These are phyloP conservation scores for Lyophyllum shimeji DNA, from an alignment of 768 basidiomycete species.

Conservation along the genomic window DNA sequence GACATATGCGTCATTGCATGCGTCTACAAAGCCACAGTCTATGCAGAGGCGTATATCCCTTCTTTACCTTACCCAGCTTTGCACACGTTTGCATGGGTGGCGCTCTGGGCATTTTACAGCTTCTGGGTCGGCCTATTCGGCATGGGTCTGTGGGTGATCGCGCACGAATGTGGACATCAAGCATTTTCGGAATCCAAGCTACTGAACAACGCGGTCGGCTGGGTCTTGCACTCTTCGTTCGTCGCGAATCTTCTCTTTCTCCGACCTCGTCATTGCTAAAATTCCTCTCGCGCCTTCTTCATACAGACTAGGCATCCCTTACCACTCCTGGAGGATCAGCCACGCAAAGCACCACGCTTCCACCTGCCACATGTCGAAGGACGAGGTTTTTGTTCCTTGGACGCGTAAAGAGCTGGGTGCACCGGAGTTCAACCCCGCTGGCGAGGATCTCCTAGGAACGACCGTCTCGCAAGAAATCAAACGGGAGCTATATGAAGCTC, in stretches of 20 bases:
- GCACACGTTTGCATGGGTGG: slow-evolving; percentile 50
- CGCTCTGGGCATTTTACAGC: slow-evolving; percentile 66
- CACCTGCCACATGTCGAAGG: slow-evolving; percentile 52
- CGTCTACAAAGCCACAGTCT: slow-evolving; percentile 56
- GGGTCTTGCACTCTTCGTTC: too few species aligned
- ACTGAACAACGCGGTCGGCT: slow-evolving; percentile 51
- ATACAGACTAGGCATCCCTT: slow-evolving; percentile 37
- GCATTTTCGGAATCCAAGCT: slow-evolving; percentile 51
- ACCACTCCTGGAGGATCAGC: slow-evolving; percentile 55
- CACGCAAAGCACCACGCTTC: slow-evolving; percentile 53
- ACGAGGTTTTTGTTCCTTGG: slow-evolving; percentile 62
- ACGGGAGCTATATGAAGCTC: slow-evolving; percentile 62
- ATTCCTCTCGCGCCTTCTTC: slow-evolving; percentile 33
- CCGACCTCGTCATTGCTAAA: neutral
- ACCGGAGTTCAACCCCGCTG: slow-evolving; percentile 50
- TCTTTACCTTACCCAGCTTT: slow-evolving; percentile 51
- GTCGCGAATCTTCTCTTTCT: slow-evolving; percentile 12
- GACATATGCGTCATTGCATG: slow-evolving; percentile 59
- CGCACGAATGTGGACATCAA: slow-evolving; percentile 61
- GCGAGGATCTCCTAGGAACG: slow-evolving; percentile 54
- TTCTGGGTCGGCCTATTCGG: slow-evolving; percentile 59
- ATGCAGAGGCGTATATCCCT: slow-evolving; percentile 52
- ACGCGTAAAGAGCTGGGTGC: slow-evolving; percentile 55
- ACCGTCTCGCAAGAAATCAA: slow-evolving; percentile 52
- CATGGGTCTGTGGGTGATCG: slow-evolving; percentile 60